These are phyloP conservation scores for Primulina tabacum DNA, from an alignment of 257 asterid species.

Conservation along the genomic window DNA sequence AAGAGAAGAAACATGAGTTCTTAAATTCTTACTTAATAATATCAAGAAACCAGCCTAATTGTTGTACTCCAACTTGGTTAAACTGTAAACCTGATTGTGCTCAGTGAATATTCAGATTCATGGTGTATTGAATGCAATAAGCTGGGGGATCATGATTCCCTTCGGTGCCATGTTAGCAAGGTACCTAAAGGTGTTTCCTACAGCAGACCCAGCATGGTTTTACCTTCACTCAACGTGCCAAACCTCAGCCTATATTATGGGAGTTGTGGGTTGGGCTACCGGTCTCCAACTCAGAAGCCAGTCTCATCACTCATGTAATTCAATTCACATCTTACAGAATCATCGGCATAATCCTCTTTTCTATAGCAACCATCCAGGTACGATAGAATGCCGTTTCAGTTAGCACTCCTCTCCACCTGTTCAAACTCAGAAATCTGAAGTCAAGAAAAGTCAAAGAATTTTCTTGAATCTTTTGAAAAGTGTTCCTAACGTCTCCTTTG, in stretches of 20 bases:
- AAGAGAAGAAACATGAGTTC: conserved; percentile 42
- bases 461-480: neutral
- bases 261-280: conserved; percentile 87
- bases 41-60: neutral
- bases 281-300: conserved; percentile 69
- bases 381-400: neutral
- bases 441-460: neutral
- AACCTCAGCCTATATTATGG: conserved; percentile 59
- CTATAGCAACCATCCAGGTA: conserved; percentile 79
- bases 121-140: conserved; percentile 68
- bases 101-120: conserved; percentile 47
- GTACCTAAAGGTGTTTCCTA: conserved; percentile 69
- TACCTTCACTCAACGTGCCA: conserved; percentile 75
- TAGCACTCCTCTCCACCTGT: neutral
- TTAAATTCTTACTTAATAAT: neutral
- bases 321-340: conserved; percentile 53
- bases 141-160: conserved; percentile 88
- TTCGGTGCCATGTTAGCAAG: conserved; percentile 68
- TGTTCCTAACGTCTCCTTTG: neutral
- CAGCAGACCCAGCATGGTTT: conserved; percentile 88
- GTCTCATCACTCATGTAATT: conserved; percentile 66
- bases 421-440: conserved; percentile 3
- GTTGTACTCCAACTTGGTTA: neutral
- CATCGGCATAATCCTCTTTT: conserved; percentile 69
- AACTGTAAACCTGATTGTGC: neutral